Evolutionary conservation across 164 flowering plant genomes (phyloP), one percentile per base, ranked within the genome.

Genomic region (Vitis amurensis): DNA sequence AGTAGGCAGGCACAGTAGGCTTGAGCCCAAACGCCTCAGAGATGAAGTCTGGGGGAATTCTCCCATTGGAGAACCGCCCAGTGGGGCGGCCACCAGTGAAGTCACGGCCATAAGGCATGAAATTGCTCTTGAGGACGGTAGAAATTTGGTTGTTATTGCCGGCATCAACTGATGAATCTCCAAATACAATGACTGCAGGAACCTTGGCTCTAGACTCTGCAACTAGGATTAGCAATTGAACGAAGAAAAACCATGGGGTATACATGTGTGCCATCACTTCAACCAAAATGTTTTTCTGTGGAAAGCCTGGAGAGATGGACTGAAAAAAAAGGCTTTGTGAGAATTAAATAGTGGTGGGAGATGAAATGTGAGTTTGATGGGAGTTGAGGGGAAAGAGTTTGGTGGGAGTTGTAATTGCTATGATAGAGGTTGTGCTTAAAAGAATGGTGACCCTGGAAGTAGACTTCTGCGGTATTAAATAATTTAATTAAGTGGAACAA

Each of bases 11-110:
- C 4, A 86, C 67, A 0, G 61, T 7, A 2, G 80, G 68, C 73
- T 77, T 82, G 59, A 86, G 75, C 10, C 89, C 86, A 51, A 83
- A 73, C 14, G 77, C 79, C 69, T 82, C 84, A 0, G 90, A 84
- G 27, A 84, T 73, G 68, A 82, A 82, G 61, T 86, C 90, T 2
- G 83, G 63, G 1, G 90, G 85, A 4, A 86, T 58, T 30, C 85
- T 64, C 8, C 90, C 90, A 16, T 86, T 86, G 59, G 67, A 82
- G 76, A 86, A 86, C 14, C 90, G 66, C 2, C 90, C 88, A 1
- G 90, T 86, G 9, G 90, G 80, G 52, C 30, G 68, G 1, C 84
- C 82, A 2, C 80, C 86, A 1, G 56, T 4, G 44, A 84, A 84
- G 51, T 86, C 85, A 0, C 85, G 77, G 11, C 90, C 90, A 15